Conservation (phyloP, 768 basidiomycete species). For the Boletus subcaerulescens region DNA sequence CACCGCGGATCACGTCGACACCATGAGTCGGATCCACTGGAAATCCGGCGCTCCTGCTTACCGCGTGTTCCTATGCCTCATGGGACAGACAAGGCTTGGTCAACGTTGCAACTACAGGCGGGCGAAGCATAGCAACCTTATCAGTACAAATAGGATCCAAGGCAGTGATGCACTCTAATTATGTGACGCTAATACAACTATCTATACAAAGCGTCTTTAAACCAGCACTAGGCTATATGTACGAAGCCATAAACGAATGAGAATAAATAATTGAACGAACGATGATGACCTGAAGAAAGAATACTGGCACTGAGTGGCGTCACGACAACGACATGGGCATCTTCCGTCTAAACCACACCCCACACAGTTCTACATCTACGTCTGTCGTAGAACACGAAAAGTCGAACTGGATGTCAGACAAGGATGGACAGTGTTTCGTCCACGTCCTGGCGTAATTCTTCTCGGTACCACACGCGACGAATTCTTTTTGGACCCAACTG, state of each 20-base stretch:
- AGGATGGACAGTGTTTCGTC: conserved; percentile 28
- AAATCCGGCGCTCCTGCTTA: too few species aligned
- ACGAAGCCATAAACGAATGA: background rate
- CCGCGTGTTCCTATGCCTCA: too few species aligned
- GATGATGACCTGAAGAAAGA: background rate
- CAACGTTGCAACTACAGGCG: too few species aligned
- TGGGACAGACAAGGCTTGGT: too few species aligned
- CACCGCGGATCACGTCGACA: too few species aligned
- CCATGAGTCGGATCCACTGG: too few species aligned
- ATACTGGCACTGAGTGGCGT: background rate
- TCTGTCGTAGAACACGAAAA: conserved; percentile 29
- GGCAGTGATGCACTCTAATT: too few species aligned
- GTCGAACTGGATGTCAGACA: conserved; percentile 29
- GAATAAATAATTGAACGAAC: background rate
- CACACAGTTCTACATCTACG: conserved; percentile 28
- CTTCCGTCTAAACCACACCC: conserved; percentile 31
- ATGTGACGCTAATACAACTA: background rate
- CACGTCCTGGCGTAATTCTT: conserved; percentile 27
- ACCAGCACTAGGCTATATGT: background rate
- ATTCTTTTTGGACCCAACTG: conserved; percentile 18
- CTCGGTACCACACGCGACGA: conserved; percentile 26
- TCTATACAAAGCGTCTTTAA: background rate
- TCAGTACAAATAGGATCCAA: too few species aligned
- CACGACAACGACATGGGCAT: conserved; percentile 3
- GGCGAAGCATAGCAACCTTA: too few species aligned